These are phyloP conservation scores for Skeletonema costatum DNA, from an alignment of 108 stramenopile genomes.

Conservation along the genomic window DNA sequence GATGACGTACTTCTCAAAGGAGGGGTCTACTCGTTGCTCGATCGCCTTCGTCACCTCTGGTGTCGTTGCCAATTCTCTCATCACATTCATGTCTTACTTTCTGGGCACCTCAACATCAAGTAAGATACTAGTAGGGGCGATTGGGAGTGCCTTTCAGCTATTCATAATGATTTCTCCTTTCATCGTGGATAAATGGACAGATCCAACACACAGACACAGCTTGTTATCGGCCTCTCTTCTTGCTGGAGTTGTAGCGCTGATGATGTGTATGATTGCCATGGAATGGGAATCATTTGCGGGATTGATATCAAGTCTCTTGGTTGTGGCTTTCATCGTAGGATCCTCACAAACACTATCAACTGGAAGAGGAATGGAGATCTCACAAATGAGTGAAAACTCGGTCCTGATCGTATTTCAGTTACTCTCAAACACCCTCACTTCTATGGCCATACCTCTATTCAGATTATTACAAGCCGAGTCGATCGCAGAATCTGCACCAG, in stretches of 20 bases:
- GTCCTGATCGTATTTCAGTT: constrained; percentile 78
- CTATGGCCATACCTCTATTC: constrained; percentile 74
- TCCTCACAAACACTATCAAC: constrained; percentile 82
- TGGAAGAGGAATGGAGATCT: constrained; percentile 73
- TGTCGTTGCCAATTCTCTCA: constrained; percentile 84
- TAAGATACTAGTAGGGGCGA: constrained; percentile 65
- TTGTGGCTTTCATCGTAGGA: constrained; percentile 72
- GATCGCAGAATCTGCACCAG: background rate
- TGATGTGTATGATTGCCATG: constrained; percentile 69
- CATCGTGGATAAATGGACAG: constrained; percentile 64
- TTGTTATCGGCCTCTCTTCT: constrained; percentile 64
- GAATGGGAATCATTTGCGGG: constrained; percentile 62
- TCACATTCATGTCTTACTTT: constrained; percentile 82
- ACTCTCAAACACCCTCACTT: constrained; percentile 72
- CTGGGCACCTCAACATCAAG: constrained; percentile 69
- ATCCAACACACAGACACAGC: constrained; percentile 67
- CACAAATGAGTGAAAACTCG: constrained; percentile 71
- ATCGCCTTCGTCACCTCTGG: constrained; percentile 71
- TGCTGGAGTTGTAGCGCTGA: constrained; percentile 64
- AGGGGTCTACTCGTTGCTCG: constrained; percentile 72
- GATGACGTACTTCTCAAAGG: constrained; percentile 63
- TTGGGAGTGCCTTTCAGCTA: constrained; percentile 80
- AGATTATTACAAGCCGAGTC: constrained; percentile 21
- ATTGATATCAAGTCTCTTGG: constrained; percentile 57
- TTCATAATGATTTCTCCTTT: constrained; percentile 77